A percentile compares a stretch with the other conserved stretches of the same genome.
phyloP scores from a whole-genome alignment of 345 rosid genomes.

The Salix dunnii region DNA sequence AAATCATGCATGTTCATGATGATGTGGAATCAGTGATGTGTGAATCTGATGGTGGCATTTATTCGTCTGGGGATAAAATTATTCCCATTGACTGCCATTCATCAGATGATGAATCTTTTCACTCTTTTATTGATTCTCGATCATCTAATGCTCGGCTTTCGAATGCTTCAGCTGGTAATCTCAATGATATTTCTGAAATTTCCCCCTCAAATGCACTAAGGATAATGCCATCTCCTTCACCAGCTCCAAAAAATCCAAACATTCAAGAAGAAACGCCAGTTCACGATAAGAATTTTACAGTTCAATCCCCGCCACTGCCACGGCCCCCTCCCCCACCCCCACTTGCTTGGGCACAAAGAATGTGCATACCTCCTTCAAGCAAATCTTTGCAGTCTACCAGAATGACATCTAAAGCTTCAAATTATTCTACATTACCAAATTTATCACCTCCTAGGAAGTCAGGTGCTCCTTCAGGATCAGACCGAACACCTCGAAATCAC shows the following conservation, averaged over 20 bases:
- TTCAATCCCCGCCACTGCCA: conserved; percentile 13
- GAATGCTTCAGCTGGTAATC: conserved; percentile 56
- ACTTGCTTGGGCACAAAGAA: conserved; percentile 26
- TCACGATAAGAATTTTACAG: conserved; percentile 12
- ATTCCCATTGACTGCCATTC: conserved; percentile 40
- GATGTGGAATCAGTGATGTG: conserved; percentile 36
- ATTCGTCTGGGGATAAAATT: conserved; percentile 28
- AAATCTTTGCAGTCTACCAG: conserved; percentile 16
- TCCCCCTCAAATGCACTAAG: conserved; percentile 22
- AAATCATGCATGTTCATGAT: conserved; percentile 56
- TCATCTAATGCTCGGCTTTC: conserved; percentile 53
- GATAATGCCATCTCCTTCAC: conserved; percentile 21
- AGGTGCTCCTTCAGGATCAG: conserved; percentile 22
- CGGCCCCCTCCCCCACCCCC: conserved; percentile 37
- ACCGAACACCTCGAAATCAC: conserved; percentile 18
- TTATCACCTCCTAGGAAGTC: conserved; percentile 29
- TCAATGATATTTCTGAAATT: conserved; percentile 34
- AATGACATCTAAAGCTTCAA: conserved; percentile 23
- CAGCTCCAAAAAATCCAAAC: conserved; percentile 16
- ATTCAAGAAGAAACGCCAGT: neutral
- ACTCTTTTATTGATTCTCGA: conserved; percentile 57
- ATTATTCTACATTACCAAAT: conserved; percentile 24
- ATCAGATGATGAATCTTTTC: conserved; percentile 84
- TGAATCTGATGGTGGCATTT: conserved; percentile 41
- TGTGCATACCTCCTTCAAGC: neutral